phyloP scores from a whole-genome alignment of 345 rosid species.

The Lumnitzera littorea region DNA sequence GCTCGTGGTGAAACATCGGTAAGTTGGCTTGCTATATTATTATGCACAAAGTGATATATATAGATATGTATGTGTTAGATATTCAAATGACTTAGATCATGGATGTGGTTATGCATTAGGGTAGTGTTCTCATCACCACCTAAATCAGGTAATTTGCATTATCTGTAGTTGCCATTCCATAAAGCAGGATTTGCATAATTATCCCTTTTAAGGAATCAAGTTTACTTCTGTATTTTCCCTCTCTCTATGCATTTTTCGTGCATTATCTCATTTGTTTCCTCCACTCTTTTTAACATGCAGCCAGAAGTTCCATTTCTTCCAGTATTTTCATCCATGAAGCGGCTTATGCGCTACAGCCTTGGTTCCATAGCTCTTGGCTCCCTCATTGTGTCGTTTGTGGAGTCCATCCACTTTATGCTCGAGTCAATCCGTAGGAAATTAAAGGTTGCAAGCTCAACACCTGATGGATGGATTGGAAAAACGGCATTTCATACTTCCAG shows the following conservation, averaged over 20 bases:
- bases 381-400: constrained; percentile 77
- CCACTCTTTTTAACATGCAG: constrained; percentile 34
- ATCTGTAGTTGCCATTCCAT: neutral
- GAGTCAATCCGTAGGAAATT: constrained; percentile 80
- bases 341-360: constrained; percentile 72
- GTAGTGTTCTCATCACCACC: neutral
- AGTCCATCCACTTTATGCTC: constrained; percentile 80
- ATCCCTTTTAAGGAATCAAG: no score
- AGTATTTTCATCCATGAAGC: constrained; percentile 90
- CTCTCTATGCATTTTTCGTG: no score
- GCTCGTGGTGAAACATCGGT: constrained; percentile 82
- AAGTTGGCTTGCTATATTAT: constrained; percentile 15
- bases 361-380: constrained; percentile 98
- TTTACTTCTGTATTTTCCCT: no score
- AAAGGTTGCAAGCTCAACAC: constrained; percentile 42
- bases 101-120: neutral
- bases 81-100: no score
- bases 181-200: neutral
- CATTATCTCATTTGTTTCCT: no score
- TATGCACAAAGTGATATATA: no score
- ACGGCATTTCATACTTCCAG: constrained; percentile 45
- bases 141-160: neutral
- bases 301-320: constrained; percentile 92
- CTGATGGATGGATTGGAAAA: constrained; percentile 62
- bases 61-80: no score